Evolutionary conservation across 1,284 basidiomycete genomes (phyloP), one percentile per base, ranked within the genome.

Genomic region (Ganoderma meredithae): DNA sequence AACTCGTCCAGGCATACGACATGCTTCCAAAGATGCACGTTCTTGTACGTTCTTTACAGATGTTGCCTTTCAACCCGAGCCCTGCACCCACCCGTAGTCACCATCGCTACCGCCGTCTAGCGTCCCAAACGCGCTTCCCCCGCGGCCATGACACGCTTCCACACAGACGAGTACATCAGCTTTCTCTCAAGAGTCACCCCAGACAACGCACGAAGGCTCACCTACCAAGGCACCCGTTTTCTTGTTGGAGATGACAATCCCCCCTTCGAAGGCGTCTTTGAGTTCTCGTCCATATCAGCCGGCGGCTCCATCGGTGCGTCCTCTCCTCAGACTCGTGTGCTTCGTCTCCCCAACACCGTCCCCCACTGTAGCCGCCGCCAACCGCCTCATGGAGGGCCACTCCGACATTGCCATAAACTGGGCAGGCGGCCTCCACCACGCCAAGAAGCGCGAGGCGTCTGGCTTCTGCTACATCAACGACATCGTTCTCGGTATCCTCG

Each of bases 401-500:
- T 86, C 95, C 3, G 97, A 99, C 79, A 95, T 98, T 66, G 93
- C 93, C 0, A 95, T 99, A 76, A 99, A 99, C 81, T 99, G 97
- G 97, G 95, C 96, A 0, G 97, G 97, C 8, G 97, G 97, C 0
- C 85, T 99, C 12, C 97, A 99, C 82, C 97, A 99, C 79, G 98
- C 97, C 36, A 99, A 99, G 82, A 99, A 98, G 81, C 88, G 94
- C 64, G 97, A 98, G 82, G 97, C 97, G 0, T 94, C 92, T 31
- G 96, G 96, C 7, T 98, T 99, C 83, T 99, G 96, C 85, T 99
- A 98, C 82, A 91, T 98, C 80, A 99, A 99, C 81, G 96, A 97
- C 79, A 98, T 97, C 77, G 95, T 97, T 0, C 89, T 97, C 53
- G 90, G 90, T 33, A 96, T 97, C 56, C 86, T 98, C 52, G 96